A percentile compares a stretch with the other conserved stretches of the same genome.
phyloP scores from a whole-genome alignment of 768 basidiomycete species.

The Boletus edulis region DNA sequence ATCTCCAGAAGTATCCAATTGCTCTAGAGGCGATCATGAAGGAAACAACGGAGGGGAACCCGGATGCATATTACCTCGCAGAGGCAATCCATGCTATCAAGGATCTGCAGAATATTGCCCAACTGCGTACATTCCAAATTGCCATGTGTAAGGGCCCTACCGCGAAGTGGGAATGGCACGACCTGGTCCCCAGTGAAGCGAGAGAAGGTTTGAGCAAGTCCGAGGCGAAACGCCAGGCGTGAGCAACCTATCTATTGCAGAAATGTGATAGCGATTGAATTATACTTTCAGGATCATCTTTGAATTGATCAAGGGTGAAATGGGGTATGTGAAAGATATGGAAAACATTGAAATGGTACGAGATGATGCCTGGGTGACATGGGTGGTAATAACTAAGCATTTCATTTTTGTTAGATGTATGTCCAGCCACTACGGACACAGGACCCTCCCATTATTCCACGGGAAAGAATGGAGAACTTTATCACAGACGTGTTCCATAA shows the following conservation, averaged over 20 bases:
- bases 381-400: not conserved
- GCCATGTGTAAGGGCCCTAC: constrained; percentile 82
- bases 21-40: constrained; percentile 82
- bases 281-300: constrained; percentile 71
- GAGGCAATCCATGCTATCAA: constrained; percentile 85
- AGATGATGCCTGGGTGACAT: constrained; percentile 16
- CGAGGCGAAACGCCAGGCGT: constrained; percentile 85
- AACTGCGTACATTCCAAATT: constrained; percentile 86
- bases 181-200: constrained; percentile 71
- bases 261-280: not conserved
- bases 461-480: constrained; percentile 70
- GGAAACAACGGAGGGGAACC: constrained; percentile 77
- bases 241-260: constrained; percentile 30
- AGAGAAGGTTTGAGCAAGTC: constrained; percentile 62
- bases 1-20: constrained; percentile 70
- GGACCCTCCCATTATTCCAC: constrained; percentile 76
- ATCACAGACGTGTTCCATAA: constrained; percentile 90
- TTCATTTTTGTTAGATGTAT: constrained; percentile 59
- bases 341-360: constrained; percentile 77
- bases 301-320: constrained; percentile 93
- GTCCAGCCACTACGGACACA: constrained; percentile 68
- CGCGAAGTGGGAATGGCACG: constrained; percentile 88
- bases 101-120: constrained; percentile 75
- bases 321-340: constrained; percentile 91
- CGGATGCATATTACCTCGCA: constrained; percentile 78